phyloP scores from a whole-genome alignment of 176 grass and related monocot genomes.

The Juncus effusus region DNA sequence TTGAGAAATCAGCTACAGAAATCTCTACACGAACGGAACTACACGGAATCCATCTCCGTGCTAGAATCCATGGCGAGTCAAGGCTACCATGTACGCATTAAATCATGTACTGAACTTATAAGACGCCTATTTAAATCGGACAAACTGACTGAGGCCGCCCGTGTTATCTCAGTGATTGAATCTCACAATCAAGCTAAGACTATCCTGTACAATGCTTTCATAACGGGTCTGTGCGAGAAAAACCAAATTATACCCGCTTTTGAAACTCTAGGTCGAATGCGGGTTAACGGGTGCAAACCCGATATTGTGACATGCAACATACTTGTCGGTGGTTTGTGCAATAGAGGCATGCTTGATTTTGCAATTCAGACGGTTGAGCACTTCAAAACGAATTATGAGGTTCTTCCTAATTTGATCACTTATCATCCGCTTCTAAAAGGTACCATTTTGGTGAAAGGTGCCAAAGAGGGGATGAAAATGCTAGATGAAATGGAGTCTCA shows the following conservation, averaged over 20 bases:
- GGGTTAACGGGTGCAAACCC: conserved; percentile 17
- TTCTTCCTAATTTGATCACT: conserved; percentile 35
- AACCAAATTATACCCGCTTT: conserved; percentile 22
- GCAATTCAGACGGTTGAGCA: conserved; percentile 22
- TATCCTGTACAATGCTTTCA: conserved; percentile 40
- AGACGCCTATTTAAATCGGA: conserved; percentile 21
- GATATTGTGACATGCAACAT: conserved; percentile 37
- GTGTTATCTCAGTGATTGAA: conserved; percentile 32
- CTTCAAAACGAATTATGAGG: conserved; percentile 21
- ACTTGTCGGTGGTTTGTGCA: conserved; percentile 34
- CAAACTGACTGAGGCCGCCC: conserved; percentile 11
- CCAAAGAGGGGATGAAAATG: conserved; percentile 21
- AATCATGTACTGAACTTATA: conserved; percentile 43
- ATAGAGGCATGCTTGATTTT: conserved; percentile 33
- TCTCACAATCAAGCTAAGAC: conserved; percentile 23
- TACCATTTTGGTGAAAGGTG: conserved; percentile 19
- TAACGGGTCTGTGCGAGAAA: conserved; percentile 32
- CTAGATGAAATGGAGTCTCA: conserved; percentile 34
- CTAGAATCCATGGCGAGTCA: conserved; percentile 36
- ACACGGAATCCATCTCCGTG: conserved; percentile 32
- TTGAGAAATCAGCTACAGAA: conserved; percentile 31
- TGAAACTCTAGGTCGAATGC: conserved; percentile 33
- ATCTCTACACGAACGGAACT: conserved; percentile 28
- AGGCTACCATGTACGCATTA: conserved; percentile 27
- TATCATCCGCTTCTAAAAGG: conserved; percentile 36